Conservation (phyloP, 495 filamentous ascomycete species). For the Xylaria bambusicola region DNA sequence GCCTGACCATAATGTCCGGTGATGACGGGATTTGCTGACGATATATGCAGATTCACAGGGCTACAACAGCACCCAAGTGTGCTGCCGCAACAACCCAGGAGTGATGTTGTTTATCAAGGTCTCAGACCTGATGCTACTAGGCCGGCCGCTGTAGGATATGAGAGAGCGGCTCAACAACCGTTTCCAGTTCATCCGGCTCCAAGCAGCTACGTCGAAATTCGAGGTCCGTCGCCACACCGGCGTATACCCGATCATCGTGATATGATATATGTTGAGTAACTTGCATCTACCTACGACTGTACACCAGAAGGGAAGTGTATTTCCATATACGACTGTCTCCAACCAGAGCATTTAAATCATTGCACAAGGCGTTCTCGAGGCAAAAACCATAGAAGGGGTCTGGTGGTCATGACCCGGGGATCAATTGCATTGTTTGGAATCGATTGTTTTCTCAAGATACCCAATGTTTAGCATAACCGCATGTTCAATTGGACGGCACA, state of each 20-base stretch:
- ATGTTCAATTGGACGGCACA: not conserved
- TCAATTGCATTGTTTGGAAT: not conserved
- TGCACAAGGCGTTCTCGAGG: not conserved
- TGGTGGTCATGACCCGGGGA: conserved; percentile 4
- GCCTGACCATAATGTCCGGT: not conserved
- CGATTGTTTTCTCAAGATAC: conserved; percentile 6
- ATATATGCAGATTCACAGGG: not conserved
- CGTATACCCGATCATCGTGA: conserved; percentile 18
- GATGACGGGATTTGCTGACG: not conserved
- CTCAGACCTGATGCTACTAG: not conserved
- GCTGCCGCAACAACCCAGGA: not conserved
- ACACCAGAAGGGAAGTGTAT: not conserved
- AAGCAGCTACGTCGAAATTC: conserved; percentile 20
- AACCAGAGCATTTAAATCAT: conserved; percentile 1
- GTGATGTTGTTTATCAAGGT: conserved; percentile 6
- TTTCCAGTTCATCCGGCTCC: conserved; percentile 20
- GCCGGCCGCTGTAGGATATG: conserved; percentile 16
- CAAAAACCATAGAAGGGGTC: not conserved
- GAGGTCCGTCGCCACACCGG: conserved; percentile 15
- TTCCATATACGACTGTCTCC: conserved; percentile 1
- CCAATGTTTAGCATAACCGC: not conserved
- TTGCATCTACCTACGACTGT: conserved; percentile 3
- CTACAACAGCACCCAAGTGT: not conserved
- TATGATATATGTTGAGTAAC: conserved; percentile 24
- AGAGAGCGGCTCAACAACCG: conserved; percentile 12